Percentiles rank a stretch among this genome's conserved stretches.
Evolutionary conservation across 2,329 filamentous ascomycete species (phyloP).

Genomic region (Fusarium stilboides): DNA sequence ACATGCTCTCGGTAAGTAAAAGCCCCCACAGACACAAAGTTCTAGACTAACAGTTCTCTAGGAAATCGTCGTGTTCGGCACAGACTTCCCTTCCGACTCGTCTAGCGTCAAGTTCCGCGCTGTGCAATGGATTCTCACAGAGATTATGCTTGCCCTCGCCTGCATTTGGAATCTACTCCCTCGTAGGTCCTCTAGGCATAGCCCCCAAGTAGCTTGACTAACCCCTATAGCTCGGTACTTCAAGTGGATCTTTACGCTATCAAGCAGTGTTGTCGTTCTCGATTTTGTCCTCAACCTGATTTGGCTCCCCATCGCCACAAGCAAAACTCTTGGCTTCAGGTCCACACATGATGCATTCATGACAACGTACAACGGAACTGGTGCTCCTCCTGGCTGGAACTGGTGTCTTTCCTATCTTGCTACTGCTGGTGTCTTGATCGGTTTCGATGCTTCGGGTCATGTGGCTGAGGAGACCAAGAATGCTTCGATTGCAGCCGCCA

Average conservation of each 20-base stretch:
- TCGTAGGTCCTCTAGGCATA: not conserved
- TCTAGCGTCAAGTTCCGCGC: conserved; percentile 5
- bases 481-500: not conserved
- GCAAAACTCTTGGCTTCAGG: conserved; percentile 6
- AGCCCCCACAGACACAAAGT: fast-evolving
- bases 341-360: conserved; percentile 14
- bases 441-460: not conserved
- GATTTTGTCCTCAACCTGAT: conserved; percentile 7
- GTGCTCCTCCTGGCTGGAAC: not conserved
- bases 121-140: conserved; percentile 2
- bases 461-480: conserved; percentile 12
- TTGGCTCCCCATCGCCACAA: conserved; percentile 5
- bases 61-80: conserved; percentile 6
- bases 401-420: conserved; percentile 6
- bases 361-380: not conserved
- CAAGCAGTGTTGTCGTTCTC: not conserved
- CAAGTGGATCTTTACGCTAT: conserved; percentile 1
- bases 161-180: conserved; percentile 1
- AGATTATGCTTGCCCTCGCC: not conserved
- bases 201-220: not conserved
- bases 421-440: conserved; percentile 9
- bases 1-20: conserved; percentile 9
- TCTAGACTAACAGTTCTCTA: not conserved
- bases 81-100: conserved; percentile 1
- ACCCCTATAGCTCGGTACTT: not conserved